Evolutionary conservation across 768 basidiomycete genomes (phyloP).

Genomic region (Trametes cubensis): DNA sequence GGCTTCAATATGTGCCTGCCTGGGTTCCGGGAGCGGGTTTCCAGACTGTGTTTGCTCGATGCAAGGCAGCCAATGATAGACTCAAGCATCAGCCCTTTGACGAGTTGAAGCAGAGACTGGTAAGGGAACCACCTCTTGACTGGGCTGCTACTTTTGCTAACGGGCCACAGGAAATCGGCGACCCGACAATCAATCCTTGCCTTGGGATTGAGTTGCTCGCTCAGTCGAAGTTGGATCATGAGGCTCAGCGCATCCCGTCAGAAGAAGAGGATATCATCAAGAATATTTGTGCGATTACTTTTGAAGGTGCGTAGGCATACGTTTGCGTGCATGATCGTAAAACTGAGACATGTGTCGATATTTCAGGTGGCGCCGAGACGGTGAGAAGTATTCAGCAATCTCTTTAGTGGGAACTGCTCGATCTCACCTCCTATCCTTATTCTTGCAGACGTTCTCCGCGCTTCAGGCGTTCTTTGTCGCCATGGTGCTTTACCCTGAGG

Average conservation of each 20-base stretch:
- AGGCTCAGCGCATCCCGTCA: neutral
- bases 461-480: constrained; percentile 18
- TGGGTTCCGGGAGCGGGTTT: constrained; percentile 19
- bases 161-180: neutral
- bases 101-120: neutral
- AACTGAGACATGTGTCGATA: no score
- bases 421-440: no score
- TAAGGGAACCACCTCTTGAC: neutral
- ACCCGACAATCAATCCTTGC: neutral
- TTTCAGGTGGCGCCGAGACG: no score
- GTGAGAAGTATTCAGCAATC: no score
- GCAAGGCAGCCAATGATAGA: neutral
- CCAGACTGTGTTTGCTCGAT: neutral
- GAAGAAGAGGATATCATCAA: neutral
- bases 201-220: neutral
- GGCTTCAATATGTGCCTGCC: constrained; percentile 9
- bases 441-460: constrained; percentile 2
- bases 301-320: neutral
- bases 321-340: no score
- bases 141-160: no score
- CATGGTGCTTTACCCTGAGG: constrained; percentile 19
- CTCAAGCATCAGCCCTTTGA: constrained; percentile 5
- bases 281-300: neutral
- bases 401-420: no score
- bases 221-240: neutral